Evolutionary conservation across 176 grass and related monocot species (phyloP), one percentile per base, ranked within the genome.

Genomic region (Elaeis guineensis): DNA sequence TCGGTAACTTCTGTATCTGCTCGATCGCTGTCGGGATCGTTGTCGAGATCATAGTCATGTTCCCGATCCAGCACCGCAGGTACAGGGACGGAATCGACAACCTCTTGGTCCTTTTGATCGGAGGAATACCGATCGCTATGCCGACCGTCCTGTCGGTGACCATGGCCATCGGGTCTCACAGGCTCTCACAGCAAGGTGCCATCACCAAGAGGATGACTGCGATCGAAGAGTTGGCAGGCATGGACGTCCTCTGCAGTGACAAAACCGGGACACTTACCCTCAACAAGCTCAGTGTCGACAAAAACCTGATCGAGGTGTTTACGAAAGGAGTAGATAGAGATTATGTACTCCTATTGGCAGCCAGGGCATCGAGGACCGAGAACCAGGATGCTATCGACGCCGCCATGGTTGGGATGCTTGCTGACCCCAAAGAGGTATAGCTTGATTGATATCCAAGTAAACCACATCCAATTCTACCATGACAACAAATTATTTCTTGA

Each of bases 161-260:
- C 30, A 96, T 96, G 91, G 91, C 91, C 58, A 96, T 96, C 22
- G 91, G 91, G 21, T 96, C 91, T 20, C 91, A 96, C 80, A 90
- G 86, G 83, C 59, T 96, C 17, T 96, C 91, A 0, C 86, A 90
- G 75, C 91, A 96, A 64, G 91, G 91, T 23, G 91, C 91, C 11
- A 96, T 96, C 80, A 96, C 91, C 19, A 96, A 96, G 80, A 80
- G 91, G 75, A 96, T 96, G 91, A 96, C 91, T 39, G 91, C 91
- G 59, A 96, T 96, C 19, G 91, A 96, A 66, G 91, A 96, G 58
- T 73, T 96, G 91, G 91, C 91, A 21, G 91, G 91, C 8, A 96
- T 96, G 91, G 91, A 96, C 6, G 91, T 96, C 24, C 80, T 96
- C 6, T 96, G 91, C 86, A 90, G 86, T 28, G 91, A 96, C 25